Conservation (phyloP, 495 filamentous ascomycete species). For the Amniculicola lignicola region DNA sequence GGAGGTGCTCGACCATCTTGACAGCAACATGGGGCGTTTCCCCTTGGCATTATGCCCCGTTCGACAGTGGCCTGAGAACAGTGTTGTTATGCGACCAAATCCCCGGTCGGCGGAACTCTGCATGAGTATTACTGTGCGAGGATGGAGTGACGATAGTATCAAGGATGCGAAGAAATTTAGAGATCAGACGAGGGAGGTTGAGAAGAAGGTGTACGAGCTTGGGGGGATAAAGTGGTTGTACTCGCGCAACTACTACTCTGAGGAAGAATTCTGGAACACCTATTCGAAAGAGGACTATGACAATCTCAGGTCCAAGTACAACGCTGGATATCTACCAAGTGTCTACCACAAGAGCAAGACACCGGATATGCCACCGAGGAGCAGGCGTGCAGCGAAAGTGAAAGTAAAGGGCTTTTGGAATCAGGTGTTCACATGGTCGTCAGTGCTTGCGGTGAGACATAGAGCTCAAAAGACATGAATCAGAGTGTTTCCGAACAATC, state of each 20-base stretch:
- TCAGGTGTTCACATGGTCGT: no score
- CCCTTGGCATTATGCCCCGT: slow-evolving; percentile 60
- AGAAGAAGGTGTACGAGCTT: slow-evolving; percentile 59
- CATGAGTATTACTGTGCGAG: slow-evolving; percentile 58
- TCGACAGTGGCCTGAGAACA: background rate
- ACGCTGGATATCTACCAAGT: slow-evolving; percentile 48
- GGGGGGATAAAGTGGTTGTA: slow-evolving; percentile 64
- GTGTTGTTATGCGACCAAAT: slow-evolving; percentile 9
- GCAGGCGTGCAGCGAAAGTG: no score
- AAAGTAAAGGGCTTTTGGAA: no score
- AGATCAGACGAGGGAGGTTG: slow-evolving; percentile 60
- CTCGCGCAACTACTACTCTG: slow-evolving; percentile 54
- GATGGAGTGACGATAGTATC: slow-evolving; percentile 34
- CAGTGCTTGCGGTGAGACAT: no score
- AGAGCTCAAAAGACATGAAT: no score
- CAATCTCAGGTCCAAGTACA: slow-evolving; percentile 49
- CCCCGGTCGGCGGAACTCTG: slow-evolving; percentile 31
- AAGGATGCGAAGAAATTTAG: slow-evolving; percentile 44
- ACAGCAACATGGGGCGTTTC: slow-evolving; percentile 47
- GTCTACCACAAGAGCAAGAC: slow-evolving; percentile 58
- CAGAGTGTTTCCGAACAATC: no score
- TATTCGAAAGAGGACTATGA: slow-evolving; percentile 53
- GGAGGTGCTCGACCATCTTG: slow-evolving; percentile 48
- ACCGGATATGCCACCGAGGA: no score
- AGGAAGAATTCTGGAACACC: slow-evolving; percentile 55